Evolutionary conservation across 2,329 filamentous ascomycete genomes (phyloP).

Genomic region (Aspergillus puulaauensis): DNA sequence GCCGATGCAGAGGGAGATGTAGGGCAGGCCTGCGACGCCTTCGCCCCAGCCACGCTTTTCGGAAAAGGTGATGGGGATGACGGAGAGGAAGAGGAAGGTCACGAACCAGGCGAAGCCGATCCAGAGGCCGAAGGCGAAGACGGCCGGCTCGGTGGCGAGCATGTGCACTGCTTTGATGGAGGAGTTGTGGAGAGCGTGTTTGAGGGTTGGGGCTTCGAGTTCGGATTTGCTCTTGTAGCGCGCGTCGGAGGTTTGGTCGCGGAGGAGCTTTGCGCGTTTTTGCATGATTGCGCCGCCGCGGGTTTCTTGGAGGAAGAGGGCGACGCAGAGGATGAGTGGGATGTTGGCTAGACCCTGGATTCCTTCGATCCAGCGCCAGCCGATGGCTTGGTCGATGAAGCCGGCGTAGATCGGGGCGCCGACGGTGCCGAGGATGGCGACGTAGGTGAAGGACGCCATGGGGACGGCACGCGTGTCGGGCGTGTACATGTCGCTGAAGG

Average conservation of each 20-base stretch:
- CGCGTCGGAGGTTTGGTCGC: constrained; percentile 49
- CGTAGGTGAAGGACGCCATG: constrained; percentile 51
- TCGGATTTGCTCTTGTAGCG: constrained; percentile 53
- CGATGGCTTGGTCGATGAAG: constrained; percentile 54
- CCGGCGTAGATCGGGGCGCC: constrained; percentile 55
- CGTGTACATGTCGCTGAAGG: constrained; percentile 52
- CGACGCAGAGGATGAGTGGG: constrained; percentile 47
- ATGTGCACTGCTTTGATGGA: constrained; percentile 54
- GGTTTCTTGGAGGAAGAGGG: constrained; percentile 48
- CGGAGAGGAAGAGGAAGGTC: constrained; percentile 55
- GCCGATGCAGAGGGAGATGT: constrained; percentile 52
- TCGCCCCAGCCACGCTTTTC: constrained; percentile 55
- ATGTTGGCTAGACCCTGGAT: constrained; percentile 54
- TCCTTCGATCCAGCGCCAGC: constrained; percentile 56
- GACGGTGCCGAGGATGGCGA: constrained; percentile 54
- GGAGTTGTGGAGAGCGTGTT: constrained; percentile 42
- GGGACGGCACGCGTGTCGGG: constrained; percentile 47
- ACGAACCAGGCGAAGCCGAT: constrained; percentile 56
- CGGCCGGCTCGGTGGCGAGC: constrained; percentile 51
- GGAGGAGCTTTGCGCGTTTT: constrained; percentile 51
- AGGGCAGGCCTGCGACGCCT: constrained; percentile 51
- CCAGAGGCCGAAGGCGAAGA: constrained; percentile 53
- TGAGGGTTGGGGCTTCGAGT: constrained; percentile 50
- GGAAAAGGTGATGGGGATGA: constrained; percentile 51
- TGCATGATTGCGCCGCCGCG: constrained; percentile 49